Evolutionary conservation across 1,284 basidiomycete species (phyloP).

Genomic region (Leccinum olivaceoglutinosum): DNA sequence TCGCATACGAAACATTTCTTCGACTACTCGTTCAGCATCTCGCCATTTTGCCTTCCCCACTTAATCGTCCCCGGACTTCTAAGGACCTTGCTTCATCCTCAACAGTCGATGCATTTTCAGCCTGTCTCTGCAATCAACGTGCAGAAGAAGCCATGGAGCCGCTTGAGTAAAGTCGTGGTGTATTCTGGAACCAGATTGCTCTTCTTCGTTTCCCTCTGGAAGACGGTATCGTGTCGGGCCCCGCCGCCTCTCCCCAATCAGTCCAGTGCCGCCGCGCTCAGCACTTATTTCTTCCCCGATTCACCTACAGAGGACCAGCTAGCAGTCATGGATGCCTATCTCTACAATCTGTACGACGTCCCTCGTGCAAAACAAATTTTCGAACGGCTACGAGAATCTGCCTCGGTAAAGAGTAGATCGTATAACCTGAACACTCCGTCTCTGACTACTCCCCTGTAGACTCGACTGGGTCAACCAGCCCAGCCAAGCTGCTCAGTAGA

Average conservation of each 20-base stretch:
- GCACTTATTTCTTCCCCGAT: slow-evolving; percentile 60
- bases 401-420: slow-evolving; percentile 40
- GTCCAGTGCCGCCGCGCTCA: slow-evolving; percentile 28
- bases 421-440: neutral
- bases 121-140: too few relatives aligned
- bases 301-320: slow-evolving; percentile 62
- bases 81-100: too few relatives aligned
- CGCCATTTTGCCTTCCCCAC: too few relatives aligned
- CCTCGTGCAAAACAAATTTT: slow-evolving; percentile 66
- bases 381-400: slow-evolving; percentile 48
- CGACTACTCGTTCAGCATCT: too few relatives aligned
- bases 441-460: slow-evolving; percentile 25
- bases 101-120: too few relatives aligned
- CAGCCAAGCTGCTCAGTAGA: slow-evolving; percentile 39
- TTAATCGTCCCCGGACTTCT: too few relatives aligned
- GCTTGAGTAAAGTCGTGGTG: too few relatives aligned
- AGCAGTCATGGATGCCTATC: slow-evolving; percentile 75
- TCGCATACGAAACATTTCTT: too few relatives aligned
- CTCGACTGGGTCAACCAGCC: slow-evolving; percentile 27
- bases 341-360: slow-evolving; percentile 68
- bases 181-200: too few relatives aligned
- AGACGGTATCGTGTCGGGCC: too few relatives aligned
- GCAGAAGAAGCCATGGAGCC: too few relatives aligned
- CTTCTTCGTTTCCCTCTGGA: too few relatives aligned
- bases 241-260: slow-evolving; percentile 46